phyloP scores from a whole-genome alignment of 2,329 filamentous ascomycete species.

The Colletotrichum sansevieriae region DNA sequence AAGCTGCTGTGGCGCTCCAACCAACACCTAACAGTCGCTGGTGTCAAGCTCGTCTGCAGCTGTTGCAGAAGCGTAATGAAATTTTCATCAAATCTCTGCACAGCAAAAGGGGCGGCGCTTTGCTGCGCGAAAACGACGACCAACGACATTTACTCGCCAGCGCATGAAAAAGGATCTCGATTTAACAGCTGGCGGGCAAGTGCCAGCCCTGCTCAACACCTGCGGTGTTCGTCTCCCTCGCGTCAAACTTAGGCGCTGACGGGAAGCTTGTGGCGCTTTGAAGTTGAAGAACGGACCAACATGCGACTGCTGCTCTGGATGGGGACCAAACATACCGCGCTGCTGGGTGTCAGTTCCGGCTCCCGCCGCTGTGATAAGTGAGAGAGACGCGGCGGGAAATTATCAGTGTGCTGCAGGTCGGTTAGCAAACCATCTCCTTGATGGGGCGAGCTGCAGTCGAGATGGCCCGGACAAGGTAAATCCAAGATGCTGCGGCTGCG shows the following conservation, averaged over 20 bases:
- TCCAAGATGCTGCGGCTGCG: conserved; percentile 35
- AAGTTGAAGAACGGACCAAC: conserved; percentile 10
- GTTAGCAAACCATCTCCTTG: too few relatives aligned
- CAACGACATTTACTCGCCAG: conserved; percentile 1
- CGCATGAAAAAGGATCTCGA: conserved; percentile 13
- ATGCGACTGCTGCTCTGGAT: conserved; percentile 18
- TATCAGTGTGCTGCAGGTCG: not conserved
- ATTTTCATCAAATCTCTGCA: conserved; percentile 35
- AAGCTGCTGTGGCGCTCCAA: conserved; percentile 7
- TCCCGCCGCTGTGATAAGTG: not conserved
- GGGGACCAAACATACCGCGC: conserved; percentile 11
- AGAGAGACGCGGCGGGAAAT: conserved; percentile 13
- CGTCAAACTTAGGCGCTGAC: not conserved
- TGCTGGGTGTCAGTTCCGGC: conserved; percentile 13
- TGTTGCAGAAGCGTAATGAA: conserved; percentile 41
- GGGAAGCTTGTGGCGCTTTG: not conserved
- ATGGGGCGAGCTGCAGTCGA: not conserved
- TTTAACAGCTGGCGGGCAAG: conserved; percentile 14
- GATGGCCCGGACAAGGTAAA: conserved; percentile 26
- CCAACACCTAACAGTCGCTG: conserved; percentile 9
- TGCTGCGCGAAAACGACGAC: conserved; percentile 3
- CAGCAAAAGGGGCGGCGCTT: conserved; percentile 23
- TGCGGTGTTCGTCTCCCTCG: conserved; percentile 18
- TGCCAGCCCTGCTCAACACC: conserved; percentile 11
- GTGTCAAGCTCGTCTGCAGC: conserved; percentile 18